These are phyloP conservation scores for Sideroxylon spinosum DNA, from an alignment of 179 eudicot genomes.

Conservation along the genomic window DNA sequence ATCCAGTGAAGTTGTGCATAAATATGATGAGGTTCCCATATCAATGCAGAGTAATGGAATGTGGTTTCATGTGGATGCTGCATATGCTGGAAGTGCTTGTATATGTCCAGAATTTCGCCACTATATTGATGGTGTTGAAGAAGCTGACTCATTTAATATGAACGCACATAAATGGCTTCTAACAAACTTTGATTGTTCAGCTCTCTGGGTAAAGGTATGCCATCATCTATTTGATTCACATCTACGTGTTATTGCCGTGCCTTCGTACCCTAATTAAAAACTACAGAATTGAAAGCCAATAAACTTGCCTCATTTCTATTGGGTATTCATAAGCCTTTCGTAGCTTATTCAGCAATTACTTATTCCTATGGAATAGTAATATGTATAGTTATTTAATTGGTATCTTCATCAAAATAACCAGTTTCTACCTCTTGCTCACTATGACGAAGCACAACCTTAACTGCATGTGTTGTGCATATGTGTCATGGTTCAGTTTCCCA, in stretches of 20 bases:
- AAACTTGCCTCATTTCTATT: neutral
- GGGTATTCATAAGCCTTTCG: neutral
- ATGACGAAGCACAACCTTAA: neutral
- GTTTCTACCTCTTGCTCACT: neutral
- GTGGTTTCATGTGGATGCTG: slow-evolving; percentile 94
- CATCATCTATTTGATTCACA: neutral
- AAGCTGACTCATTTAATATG: slow-evolving; percentile 87
- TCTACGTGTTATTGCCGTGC: neutral
- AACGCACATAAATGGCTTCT: slow-evolving; percentile 94
- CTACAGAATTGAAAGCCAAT: neutral
- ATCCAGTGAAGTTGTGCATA: neutral
- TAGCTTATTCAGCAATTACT: neutral
- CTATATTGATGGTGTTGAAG: slow-evolving; percentile 77
- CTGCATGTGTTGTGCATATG: neutral
- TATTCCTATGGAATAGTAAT: neutral
- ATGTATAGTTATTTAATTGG: neutral
- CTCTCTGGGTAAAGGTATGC: slow-evolving; percentile 83
- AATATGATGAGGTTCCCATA: slow-evolving; percentile 9
- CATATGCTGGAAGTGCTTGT: slow-evolving; percentile 97
- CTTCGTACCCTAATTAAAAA: neutral
- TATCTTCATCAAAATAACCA: neutral
- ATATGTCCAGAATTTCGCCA: slow-evolving; percentile 86
- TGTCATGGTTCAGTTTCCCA: neutral
- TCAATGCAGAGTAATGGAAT: slow-evolving; percentile 54
- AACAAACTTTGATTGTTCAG: slow-evolving; percentile 88